Evolutionary conservation across 805 yeast species (phyloP), one percentile per base, ranked within the genome.

Genomic region (Metschnikowia santaceciliae): DNA sequence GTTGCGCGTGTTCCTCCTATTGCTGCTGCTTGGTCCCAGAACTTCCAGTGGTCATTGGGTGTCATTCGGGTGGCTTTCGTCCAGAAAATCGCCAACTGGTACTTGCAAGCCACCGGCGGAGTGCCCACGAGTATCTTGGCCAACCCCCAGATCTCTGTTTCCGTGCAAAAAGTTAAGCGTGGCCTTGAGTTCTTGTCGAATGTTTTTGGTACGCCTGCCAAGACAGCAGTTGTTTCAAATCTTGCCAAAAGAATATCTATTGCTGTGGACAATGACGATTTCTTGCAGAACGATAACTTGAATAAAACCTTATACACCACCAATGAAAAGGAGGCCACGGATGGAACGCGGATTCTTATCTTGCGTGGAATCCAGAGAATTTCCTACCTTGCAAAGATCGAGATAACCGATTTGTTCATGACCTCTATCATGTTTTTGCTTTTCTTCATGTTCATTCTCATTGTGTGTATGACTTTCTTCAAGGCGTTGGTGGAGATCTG

Each of bases 11-110:
- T 90, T 19, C 99, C 99, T 1, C 99, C 99, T 2, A 91, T 94
- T 59, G 98, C 97, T 4, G 90, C 96, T 2, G 91, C 98, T 2
- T 92, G 99, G 99, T 84, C 95, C 32, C 96, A 92, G 70, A 94
- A 92, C 72, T 94, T 94, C 75, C 84, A 82, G 69, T 92, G 98
- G 98, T 84, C 97, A 1, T 80, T 92, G 80, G 99, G 99, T 43
- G 84, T 92, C 56, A 88, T 94, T 60, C 78, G 79, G 48, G 81
- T 83, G 6, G 68, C 70, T 13, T 88, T 90, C 62, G 86, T 92
- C 81, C 97, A 91, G 67, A 67, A 75, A 40, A 87, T 90, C 55
- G 86, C 94, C 57, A 81, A 85, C 66, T 92, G 99, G 99, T 92
- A 92, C 67, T 84, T 92, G 47, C 97, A 92, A 71, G 75, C 96